A percentile compares a stretch with the other conserved stretches of the same genome.
phyloP scores from a whole-genome alignment of 192 early-diverging fungal genomes.

The Spizellomyces punctatus region DNA sequence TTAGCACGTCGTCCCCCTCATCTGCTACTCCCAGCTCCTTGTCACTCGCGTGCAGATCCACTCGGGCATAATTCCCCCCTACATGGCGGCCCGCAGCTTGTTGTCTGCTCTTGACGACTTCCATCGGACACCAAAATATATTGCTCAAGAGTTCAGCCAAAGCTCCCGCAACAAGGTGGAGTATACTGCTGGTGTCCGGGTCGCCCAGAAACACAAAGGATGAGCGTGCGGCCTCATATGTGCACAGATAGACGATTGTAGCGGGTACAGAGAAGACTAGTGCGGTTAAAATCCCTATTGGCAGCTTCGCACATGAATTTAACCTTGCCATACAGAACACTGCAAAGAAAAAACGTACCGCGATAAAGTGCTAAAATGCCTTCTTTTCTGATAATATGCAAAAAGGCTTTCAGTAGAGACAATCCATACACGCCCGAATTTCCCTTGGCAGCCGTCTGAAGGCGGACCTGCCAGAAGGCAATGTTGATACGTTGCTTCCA shows the following conservation, averaged over 20 bases:
- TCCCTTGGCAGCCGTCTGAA: neutral
- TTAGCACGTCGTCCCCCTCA: neutral
- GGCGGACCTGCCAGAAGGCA: neutral
- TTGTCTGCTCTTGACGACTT: slow-evolving; percentile 26
- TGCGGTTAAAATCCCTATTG: slow-evolving; percentile 4
- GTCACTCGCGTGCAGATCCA: no score
- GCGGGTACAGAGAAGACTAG: slow-evolving; percentile 13
- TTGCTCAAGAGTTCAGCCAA: slow-evolving; percentile 23
- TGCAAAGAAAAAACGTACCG: neutral
- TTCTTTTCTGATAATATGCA: slow-evolving; percentile 7
- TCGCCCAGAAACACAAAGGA: slow-evolving; percentile 14
- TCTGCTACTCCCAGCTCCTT: no score
- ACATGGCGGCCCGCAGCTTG: slow-evolving; percentile 5
- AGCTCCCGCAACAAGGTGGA: slow-evolving; percentile 15
- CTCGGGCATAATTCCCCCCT: neutral
- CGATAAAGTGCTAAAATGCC: slow-evolving; percentile 9
- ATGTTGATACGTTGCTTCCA: neutral
- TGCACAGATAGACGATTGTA: slow-evolving; percentile 57
- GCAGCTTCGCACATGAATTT: neutral
- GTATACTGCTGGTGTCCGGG: neutral
- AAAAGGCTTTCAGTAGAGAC: slow-evolving; percentile 7
- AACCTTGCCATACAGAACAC: neutral
- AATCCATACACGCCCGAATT: slow-evolving; percentile 4
- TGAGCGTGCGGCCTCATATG: slow-evolving; percentile 57
- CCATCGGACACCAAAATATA: slow-evolving; percentile 33